Evolutionary conservation across 2,329 filamentous ascomycete genomes (phyloP).

Genomic region (Fusarium brevicatenulatum): DNA sequence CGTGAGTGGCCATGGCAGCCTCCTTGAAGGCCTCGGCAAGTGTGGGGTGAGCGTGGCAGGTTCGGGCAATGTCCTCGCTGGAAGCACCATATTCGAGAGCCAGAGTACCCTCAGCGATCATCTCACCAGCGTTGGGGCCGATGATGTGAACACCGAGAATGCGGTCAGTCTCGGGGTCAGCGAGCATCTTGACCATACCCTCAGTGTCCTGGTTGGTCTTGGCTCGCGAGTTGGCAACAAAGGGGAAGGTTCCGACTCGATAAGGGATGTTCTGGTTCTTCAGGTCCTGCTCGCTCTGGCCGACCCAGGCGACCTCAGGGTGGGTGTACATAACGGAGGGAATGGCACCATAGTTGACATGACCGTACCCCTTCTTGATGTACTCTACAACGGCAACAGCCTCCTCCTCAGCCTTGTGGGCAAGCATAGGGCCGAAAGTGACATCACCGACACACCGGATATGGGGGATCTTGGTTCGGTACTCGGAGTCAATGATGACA

Average conservation of each 20-base stretch:
- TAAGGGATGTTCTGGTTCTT: conserved; percentile 92
- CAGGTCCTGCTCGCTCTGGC: conserved; percentile 95
- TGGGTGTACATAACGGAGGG: conserved; percentile 99
- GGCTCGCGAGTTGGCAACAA: conserved; percentile 96
- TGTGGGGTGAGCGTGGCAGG: conserved; percentile 96
- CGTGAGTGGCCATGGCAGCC: conserved; percentile 97
- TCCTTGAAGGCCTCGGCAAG: conserved; percentile 99
- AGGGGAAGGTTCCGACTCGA: conserved; percentile 93
- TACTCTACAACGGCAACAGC: conserved; percentile 94
- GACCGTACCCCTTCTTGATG: conserved; percentile 96
- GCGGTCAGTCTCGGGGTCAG: conserved; percentile 95
- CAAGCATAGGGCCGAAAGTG: conserved; percentile 98
- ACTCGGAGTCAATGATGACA: conserved; percentile 97
- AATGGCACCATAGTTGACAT: conserved; percentile 98
- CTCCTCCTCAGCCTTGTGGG: conserved; percentile 99
- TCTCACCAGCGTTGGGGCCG: conserved; percentile 94
- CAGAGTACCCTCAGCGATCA: conserved; percentile 97
- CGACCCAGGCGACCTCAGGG: conserved; percentile 98
- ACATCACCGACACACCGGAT: conserved; percentile 96
- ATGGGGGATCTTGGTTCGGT: conserved; percentile 96
- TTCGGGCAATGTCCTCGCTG: conserved; percentile 92
- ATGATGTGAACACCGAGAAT: conserved; percentile 97
- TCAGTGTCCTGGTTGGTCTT: conserved; percentile 99
- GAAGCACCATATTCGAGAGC: conserved; percentile 97
- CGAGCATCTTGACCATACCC: conserved; percentile 95